Evolutionary conservation across 2,329 filamentous ascomycete genomes (phyloP), one percentile per base, ranked within the genome.

Genomic region (Cladosporium sp.): DNA sequence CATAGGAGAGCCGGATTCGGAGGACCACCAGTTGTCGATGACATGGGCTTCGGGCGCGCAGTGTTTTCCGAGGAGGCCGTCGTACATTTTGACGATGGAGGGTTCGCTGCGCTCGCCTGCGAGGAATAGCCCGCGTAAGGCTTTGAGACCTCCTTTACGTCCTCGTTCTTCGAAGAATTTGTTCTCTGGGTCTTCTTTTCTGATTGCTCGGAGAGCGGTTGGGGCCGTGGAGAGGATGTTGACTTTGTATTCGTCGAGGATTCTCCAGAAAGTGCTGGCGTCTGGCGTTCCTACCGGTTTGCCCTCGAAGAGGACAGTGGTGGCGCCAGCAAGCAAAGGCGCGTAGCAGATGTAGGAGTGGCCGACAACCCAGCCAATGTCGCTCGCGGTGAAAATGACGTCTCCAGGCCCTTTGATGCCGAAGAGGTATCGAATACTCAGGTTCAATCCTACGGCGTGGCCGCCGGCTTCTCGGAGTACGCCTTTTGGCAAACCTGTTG

Each of bases 351-450:
- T 95, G 65, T 93, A 96, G 5, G 83, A 86, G 64, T 90, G 83
- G 2, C 88, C 88, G 0, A 93, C 88, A 0, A 91, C 88, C 92
- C 91, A 96, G 27, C 91, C 92, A 50, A 96, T 92, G 62, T 97
- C 91, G 12, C 84, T 88, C 1, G 86, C 85, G 5, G 83, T 86
- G 64, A 88, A 84, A 67, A 86, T 80, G 53, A 94, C 88, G 64
- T 95, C 89, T 0, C 88, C 88, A 0, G 88, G 88, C 0, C 89
- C 88, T 53, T 85, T 82, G 46, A 96, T 82, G 39, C 85, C 83
- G 62, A 95, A 95, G 3, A 94, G 71, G 59, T 92, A 91, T 62
- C 83, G 82, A 57, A 95, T 88, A 9, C 86, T 89, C 27, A 95
- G 74, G 57, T 90, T 82, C 25, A 96, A 72, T 0, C 89, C 89